These are phyloP conservation scores for Aphanomyces stellatus DNA, from an alignment of 352 stramenopile genomes.

Conservation along the genomic window DNA sequence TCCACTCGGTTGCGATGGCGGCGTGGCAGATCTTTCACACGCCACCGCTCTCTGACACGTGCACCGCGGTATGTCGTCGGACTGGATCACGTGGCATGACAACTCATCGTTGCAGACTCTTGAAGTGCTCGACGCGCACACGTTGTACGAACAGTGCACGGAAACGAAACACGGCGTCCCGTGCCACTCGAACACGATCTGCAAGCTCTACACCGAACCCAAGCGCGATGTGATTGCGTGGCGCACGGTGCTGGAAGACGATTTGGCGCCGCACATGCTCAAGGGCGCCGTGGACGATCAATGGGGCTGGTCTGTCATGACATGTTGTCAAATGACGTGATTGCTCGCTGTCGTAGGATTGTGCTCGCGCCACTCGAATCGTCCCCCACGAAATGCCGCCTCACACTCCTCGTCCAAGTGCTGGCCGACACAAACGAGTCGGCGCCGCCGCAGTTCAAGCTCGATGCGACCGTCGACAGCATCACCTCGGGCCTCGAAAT, in stretches of 20 bases:
- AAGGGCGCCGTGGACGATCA: slow-evolving; percentile 6
- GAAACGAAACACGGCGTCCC: neutral
- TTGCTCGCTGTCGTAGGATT: no score
- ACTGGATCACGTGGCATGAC: neutral
- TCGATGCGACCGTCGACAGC: neutral
- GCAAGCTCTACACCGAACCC: neutral
- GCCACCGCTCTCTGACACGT: neutral
- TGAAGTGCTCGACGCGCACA: slow-evolving; percentile 10
- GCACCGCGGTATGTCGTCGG: neutral
- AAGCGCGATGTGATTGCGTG: slow-evolving; percentile 13
- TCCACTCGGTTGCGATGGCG: neutral
- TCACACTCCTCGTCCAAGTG: slow-evolving; percentile 1
- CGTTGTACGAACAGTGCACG: slow-evolving; percentile 4
- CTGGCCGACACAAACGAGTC: neutral
- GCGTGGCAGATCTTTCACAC: neutral
- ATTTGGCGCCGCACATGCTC: slow-evolving; percentile 9
- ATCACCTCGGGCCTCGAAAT: neutral
- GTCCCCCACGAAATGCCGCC: neutral
- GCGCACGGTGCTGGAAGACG: slow-evolving; percentile 19
- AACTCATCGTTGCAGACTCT: neutral
- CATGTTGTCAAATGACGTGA: no score
- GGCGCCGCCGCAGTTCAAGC: neutral
- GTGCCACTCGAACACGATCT: slow-evolving; percentile 13
- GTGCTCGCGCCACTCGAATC: neutral
- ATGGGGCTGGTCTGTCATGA: slow-evolving; percentile 6